Percentiles rank a stretch among this genome's conserved stretches.
phyloP scores from a whole-genome alignment of 148 eudicot genomes.

The Amaranthus cruentus region DNA sequence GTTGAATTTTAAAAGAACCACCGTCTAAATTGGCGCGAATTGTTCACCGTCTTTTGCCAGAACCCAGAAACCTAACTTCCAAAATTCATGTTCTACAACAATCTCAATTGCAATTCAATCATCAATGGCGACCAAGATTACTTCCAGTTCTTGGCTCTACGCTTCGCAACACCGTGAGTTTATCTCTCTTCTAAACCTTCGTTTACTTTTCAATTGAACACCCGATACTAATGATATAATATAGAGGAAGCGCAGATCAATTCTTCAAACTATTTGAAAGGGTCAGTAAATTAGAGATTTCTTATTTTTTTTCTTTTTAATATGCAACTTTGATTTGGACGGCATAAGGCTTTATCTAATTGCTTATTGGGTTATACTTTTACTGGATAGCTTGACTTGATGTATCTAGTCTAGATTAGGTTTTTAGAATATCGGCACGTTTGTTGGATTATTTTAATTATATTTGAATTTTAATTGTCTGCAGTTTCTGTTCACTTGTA shows the following conservation, averaged over 20 bases:
- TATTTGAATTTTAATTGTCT: too few relatives aligned
- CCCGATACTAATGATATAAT: background rate
- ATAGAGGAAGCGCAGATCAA: too few relatives aligned
- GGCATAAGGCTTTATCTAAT: background rate
- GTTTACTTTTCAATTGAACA: background rate
- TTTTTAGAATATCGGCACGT: background rate
- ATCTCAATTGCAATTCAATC: too few relatives aligned
- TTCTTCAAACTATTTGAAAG: background rate
- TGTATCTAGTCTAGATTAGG: background rate
- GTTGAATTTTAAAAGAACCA: too few relatives aligned
- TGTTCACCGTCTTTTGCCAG: background rate
- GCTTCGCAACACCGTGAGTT: background rate
- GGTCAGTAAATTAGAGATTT: background rate
- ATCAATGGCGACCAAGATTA: background rate
- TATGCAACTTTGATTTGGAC: background rate
- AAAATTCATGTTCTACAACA: too few relatives aligned
- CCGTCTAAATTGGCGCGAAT: conserved; percentile 9
- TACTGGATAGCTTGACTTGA: background rate
- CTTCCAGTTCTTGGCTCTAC: background rate
- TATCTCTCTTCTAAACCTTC: background rate
- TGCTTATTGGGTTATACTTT: background rate
- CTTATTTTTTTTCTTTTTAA: background rate
- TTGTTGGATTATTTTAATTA: background rate
- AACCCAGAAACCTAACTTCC: too few relatives aligned
- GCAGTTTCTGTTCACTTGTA: too few relatives aligned